These are phyloP conservation scores for Leishmania gerbilli DNA, from an alignment of 208 protist species.

Conservation along the genomic window DNA sequence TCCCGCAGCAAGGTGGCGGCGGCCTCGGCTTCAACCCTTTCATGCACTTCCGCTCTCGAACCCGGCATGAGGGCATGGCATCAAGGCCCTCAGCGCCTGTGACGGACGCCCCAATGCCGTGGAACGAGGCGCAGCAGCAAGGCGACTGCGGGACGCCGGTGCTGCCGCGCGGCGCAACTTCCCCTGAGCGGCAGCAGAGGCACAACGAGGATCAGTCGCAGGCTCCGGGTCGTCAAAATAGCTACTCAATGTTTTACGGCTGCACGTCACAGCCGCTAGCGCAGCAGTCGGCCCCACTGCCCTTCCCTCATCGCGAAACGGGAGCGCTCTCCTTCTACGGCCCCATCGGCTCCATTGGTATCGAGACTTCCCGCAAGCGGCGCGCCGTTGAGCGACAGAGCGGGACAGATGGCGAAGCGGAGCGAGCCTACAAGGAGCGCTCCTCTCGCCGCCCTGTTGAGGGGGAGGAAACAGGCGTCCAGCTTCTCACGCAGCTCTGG, in stretches of 20 bases:
- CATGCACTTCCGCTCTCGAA: slow-evolving; percentile 1
- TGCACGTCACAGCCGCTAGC: slow-evolving; percentile 11
- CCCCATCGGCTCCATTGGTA: slow-evolving; percentile 38
- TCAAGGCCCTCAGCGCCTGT: no score
- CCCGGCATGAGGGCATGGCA: no score
- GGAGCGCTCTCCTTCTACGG: slow-evolving; percentile 34
- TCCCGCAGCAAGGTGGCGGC: slow-evolving; percentile 32
- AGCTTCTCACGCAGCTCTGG: slow-evolving; percentile 39
- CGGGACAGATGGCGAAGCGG: slow-evolving; percentile 29
- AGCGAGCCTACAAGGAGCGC: slow-evolving; percentile 33
- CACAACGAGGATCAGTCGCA: background rate
- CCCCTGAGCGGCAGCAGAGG: background rate
- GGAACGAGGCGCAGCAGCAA: background rate
- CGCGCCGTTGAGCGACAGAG: slow-evolving; percentile 23
- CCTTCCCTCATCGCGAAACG: background rate
- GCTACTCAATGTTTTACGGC: slow-evolving; percentile 14
- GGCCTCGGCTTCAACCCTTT: slow-evolving; percentile 40
- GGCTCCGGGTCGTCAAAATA: background rate
- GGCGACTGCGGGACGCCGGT: background rate
- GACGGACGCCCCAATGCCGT: background rate
- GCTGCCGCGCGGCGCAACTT: no score
- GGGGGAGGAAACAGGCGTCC: slow-evolving; percentile 6
- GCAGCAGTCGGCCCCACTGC: background rate
- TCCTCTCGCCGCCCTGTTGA: slow-evolving; percentile 3
- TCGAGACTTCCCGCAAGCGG: slow-evolving; percentile 34